A percentile compares a stretch with the other conserved stretches of the same genome.
phyloP scores from a whole-genome alignment of 768 basidiomycete genomes.

The Hericium rajendrae region DNA sequence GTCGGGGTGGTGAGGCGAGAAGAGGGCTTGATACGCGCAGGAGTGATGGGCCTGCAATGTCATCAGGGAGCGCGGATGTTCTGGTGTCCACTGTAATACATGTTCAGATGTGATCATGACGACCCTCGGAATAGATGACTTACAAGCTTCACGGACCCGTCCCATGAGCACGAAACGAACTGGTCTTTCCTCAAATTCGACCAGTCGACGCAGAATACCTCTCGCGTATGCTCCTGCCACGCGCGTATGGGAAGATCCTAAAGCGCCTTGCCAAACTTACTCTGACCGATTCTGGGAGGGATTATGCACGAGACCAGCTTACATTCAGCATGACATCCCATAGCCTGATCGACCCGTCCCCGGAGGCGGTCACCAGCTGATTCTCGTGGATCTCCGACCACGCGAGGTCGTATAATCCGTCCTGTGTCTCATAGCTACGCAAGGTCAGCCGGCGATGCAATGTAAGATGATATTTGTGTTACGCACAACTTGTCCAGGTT shows the following conservation, averaged over 20 bases:
- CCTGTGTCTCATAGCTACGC: constrained; percentile 86
- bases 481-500: constrained; percentile 64
- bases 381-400: constrained; percentile 97
- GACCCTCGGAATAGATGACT: constrained; percentile 19
- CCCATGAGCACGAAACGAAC: constrained; percentile 87
- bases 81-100: constrained; percentile 70
- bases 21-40: constrained; percentile 85
- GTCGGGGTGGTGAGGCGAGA: constrained; percentile 87
- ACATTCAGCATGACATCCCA: constrained; percentile 90
- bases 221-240: constrained; percentile 92
- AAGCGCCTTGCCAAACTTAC: constrained; percentile 20
- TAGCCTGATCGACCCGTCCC: constrained; percentile 81
- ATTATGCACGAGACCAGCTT: constrained; percentile 10
- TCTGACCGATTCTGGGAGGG: constrained; percentile 16
- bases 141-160: constrained; percentile 82
- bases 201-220: constrained; percentile 94
- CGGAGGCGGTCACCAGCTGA: constrained; percentile 81
- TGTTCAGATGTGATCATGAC: neutral
- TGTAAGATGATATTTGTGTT: neutral
- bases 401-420: constrained; percentile 82
- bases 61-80: constrained; percentile 63
- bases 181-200: constrained; percentile 85
- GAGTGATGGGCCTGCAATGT: constrained; percentile 78
- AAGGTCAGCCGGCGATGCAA: constrained; percentile 10
- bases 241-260: constrained; percentile 84